Evolutionary conservation across 352 stramenopile species (phyloP).

Genomic region (Globisporangium paddicum): DNA sequence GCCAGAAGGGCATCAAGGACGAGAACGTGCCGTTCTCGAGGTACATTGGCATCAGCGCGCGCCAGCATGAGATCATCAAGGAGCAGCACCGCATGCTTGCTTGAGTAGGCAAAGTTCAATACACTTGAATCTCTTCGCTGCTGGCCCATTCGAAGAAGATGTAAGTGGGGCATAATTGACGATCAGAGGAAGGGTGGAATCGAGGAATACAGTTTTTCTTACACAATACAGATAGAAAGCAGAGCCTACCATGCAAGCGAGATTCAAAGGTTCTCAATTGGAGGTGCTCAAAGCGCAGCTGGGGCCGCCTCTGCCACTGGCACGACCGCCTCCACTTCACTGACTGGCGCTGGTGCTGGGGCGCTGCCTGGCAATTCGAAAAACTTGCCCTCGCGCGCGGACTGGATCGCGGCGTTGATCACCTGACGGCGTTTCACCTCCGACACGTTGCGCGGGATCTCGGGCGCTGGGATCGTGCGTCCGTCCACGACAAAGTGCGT

Average conservation of each 20-base stretch:
- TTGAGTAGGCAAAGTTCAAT: conserved; percentile 12
- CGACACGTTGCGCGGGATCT: conserved; percentile 61
- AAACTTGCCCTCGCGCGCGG: conserved; percentile 32
- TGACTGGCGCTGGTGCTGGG: neutral
- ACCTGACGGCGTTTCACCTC: conserved; percentile 67
- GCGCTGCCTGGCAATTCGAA: neutral
- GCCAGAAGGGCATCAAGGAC: conserved; percentile 35
- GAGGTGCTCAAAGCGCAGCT: neutral
- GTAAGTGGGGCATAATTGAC: neutral
- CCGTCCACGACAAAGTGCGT: conserved; percentile 84
- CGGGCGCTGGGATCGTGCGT: conserved; percentile 52
- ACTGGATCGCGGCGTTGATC: conserved; percentile 67
- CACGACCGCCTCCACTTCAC: neutral
- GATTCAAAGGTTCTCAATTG: neutral
- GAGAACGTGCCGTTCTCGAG: conserved; percentile 58
- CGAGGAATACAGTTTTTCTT: neutral
- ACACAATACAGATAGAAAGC: neutral
- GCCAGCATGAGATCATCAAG: conserved; percentile 72
- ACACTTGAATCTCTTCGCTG: neutral
- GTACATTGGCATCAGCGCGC: conserved; percentile 73
- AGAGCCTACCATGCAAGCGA: neutral
- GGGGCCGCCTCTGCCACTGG: conserved; percentile 1
- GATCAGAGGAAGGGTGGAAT: neutral
- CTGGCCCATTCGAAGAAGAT: neutral
- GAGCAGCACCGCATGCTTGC: conserved; percentile 69